A percentile compares a stretch with the other conserved stretches of the same genome.
These are phyloP conservation scores for Penicillium sp. DNA, from an alignment of 2,329 filamentous ascomycete species.

Conservation along the genomic window DNA sequence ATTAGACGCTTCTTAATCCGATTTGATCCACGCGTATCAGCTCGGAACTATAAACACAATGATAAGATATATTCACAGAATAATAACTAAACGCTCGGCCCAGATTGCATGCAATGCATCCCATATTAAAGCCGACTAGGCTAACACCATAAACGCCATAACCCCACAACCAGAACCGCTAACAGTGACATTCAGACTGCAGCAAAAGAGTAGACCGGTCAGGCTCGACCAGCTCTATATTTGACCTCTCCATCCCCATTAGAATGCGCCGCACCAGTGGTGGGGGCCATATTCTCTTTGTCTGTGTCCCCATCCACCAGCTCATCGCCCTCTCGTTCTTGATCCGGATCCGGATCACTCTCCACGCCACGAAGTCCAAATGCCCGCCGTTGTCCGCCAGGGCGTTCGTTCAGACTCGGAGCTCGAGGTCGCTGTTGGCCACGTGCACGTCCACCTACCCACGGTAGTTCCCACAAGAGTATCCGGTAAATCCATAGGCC, in stretches of 20 bases:
- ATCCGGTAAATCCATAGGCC: slow-evolving; percentile 62
- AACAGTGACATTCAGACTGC: not conserved
- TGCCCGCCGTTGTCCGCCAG: slow-evolving; percentile 46
- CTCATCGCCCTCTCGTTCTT: not conserved
- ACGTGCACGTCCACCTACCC: slow-evolving; percentile 50
- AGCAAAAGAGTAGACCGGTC: not conserved
- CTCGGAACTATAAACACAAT: not conserved
- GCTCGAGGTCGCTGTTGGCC: slow-evolving; percentile 58
- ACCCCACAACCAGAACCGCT: not conserved
- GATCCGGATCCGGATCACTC: slow-evolving; percentile 9
- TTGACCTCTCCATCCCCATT: slow-evolving; percentile 13
- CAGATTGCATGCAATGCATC: not conserved
- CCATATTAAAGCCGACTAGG: not conserved
- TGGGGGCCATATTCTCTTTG: slow-evolving; percentile 15
- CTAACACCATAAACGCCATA: slow-evolving; percentile 8
- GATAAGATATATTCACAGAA: slow-evolving; percentile 1
- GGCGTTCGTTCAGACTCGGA: slow-evolving; percentile 60
- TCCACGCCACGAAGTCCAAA: slow-evolving; percentile 29
- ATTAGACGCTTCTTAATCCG: no score
- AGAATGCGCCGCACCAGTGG: slow-evolving; percentile 2
- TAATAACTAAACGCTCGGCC: not conserved
- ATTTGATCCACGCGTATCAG: not conserved
- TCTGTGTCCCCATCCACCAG: not conserved
- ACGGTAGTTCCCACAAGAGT: slow-evolving; percentile 55
- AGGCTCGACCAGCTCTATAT: slow-evolving; percentile 11